Base-by-base conservation (phyloP, 2,329 filamentous ascomycete species). In the Phyllosticta capitalensis region DNA sequence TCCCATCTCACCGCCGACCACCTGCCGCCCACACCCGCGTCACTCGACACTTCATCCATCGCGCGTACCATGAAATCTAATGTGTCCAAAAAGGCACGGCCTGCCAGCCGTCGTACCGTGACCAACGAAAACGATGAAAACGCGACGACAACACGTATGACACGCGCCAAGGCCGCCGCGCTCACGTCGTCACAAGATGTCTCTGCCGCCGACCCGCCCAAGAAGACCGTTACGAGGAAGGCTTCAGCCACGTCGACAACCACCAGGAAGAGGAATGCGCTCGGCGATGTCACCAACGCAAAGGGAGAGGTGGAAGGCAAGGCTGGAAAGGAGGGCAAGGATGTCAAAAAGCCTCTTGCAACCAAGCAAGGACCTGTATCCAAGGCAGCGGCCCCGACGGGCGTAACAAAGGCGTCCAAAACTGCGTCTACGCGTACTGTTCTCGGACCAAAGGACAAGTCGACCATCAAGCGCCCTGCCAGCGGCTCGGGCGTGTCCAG, bases 121-220 rank as follows among this genome's bases (percentile, higher is more conserved):
- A 88, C 87, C 65, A 94, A 95, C 75, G 92, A 96, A 80, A 96
- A 96, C 72, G 92, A 96, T 74, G 94, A 96, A 79, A 95, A 96
- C 74, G 75, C 74, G 61, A 76, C 80, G 61, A 85, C 88, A 63
- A 90, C 88, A 76, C 90, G 92, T 77, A 79, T 96, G 72, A 97
- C 94, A 68, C 85, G 94, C 77, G 92, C 94, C 66, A 96, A 97
- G 79, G 86, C 91, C 56, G 90, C 90, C 61, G 87, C 88, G 54
- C 80, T 83, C 49, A 73, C 72, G 49, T 73, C 72, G 72, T 63
- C 80, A 78, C 69, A 82, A 79, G 64, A 65, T 50, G 67, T 67
- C 61, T 65, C 67, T 52, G 66, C 68, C 66, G 86, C 87, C 66
- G 87, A 87, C 57, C 75, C 77, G 58, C 75, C 78, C 22, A 84